Conservation (phyloP, 352 stramenopile genomes). For the Phytophthora quininea region DNA sequence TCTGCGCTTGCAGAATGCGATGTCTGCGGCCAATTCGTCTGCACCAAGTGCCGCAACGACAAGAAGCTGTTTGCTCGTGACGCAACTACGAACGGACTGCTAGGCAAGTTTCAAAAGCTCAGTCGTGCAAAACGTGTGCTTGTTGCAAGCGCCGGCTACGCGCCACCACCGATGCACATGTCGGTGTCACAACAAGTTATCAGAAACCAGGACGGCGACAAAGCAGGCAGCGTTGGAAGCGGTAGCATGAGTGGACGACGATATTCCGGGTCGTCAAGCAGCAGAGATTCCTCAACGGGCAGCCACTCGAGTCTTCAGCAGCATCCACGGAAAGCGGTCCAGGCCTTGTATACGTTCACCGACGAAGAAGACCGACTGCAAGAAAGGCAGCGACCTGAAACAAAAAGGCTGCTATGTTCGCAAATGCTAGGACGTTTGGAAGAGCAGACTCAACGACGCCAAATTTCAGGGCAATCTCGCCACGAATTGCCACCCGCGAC, state of each 20-base stretch:
- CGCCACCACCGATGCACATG: constrained; percentile 30
- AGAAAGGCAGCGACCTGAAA: neutral
- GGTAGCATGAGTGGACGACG: constrained; percentile 4
- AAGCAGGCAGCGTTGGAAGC: neutral
- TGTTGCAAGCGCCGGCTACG: constrained; percentile 28
- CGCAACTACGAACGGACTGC: constrained; percentile 10
- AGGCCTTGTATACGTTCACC: constrained; percentile 11
- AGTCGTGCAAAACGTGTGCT: constrained; percentile 50
- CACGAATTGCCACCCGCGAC: neutral
- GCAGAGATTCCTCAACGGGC: constrained; percentile 7
- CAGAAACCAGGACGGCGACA: constrained; percentile 9
- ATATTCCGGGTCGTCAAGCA: constrained; percentile 6
- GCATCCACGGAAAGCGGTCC: constrained; percentile 6
- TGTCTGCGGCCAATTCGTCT: constrained; percentile 53
- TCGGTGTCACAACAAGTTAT: constrained; percentile 21
- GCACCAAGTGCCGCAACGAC: constrained; percentile 49
- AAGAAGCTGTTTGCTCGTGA: constrained; percentile 47
- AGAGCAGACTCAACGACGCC: neutral
- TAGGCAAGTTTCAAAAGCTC: constrained; percentile 37
- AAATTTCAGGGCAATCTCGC: neutral
- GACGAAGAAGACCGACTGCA: constrained; percentile 3
- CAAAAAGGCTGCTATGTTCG: constrained; percentile 1
- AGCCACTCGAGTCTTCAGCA: neutral
- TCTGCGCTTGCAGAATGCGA: constrained; percentile 40
- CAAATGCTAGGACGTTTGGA: constrained; percentile 3